Percentiles rank a stretch among this genome's conserved stretches.
phyloP scores from a whole-genome alignment of 345 rosid genomes.

The Laguncularia racemosa region DNA sequence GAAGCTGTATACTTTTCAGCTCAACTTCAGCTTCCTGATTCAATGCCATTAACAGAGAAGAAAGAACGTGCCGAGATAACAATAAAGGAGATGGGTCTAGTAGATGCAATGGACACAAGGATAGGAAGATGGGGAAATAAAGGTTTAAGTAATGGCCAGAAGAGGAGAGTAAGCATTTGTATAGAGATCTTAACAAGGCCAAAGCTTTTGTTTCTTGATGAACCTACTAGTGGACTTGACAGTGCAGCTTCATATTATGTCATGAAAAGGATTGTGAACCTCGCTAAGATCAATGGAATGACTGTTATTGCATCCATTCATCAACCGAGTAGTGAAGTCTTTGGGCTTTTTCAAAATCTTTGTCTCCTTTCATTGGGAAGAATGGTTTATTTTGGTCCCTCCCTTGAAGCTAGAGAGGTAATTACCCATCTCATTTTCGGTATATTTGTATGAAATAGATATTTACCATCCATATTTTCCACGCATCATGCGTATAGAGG shows the following conservation, averaged over 20 bases:
- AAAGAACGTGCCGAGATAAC: constrained; percentile 40
- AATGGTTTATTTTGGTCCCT: constrained; percentile 43
- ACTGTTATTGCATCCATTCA: constrained; percentile 39
- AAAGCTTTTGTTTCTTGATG: constrained; percentile 44
- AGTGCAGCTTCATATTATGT: constrained; percentile 45
- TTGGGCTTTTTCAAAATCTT: constrained; percentile 36
- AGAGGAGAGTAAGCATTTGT: constrained; percentile 57
- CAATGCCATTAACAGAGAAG: constrained; percentile 32
- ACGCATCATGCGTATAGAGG: too few species aligned
- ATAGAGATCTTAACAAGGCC: constrained; percentile 46
- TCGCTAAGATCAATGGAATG: constrained; percentile 17
- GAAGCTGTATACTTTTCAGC: constrained; percentile 53
- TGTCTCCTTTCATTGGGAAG: constrained; percentile 44
- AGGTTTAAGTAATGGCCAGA: constrained; percentile 54
- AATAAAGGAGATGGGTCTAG: constrained; percentile 45
- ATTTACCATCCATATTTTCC: too few species aligned
- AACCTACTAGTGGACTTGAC: constrained; percentile 56
- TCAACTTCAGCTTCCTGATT: constrained; percentile 45
- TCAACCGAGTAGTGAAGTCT: constrained; percentile 45
- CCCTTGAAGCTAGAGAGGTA: constrained; percentile 28
- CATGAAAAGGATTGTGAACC: constrained; percentile 28
- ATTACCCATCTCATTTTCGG: too few species aligned
- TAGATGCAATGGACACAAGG: constrained; percentile 28
- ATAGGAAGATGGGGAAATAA: constrained; percentile 41
- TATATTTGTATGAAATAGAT: too few species aligned